Evolutionary conservation across 176 grass and related monocot genomes (phyloP), one percentile per base, ranked within the genome.

Genomic region (Juncus inflexus): DNA sequence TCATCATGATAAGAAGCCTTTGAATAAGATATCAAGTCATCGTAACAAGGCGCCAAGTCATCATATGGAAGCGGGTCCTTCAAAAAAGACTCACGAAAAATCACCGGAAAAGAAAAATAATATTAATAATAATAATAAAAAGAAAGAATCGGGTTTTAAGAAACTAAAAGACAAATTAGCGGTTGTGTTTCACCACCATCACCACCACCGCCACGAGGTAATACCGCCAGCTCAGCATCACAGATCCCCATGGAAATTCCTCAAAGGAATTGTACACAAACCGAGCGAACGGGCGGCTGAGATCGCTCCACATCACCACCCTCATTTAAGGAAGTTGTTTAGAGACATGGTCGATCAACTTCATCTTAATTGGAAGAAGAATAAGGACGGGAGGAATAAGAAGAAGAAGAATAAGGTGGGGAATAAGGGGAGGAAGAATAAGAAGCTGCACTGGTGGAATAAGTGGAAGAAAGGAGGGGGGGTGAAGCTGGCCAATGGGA

Each of bases 401-500:
- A 9, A 47, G 66, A 50, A 70, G 74, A 49, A 51, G 9, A 9
- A 6, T 47, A 47, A 5, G 43, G 43, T 3, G 5, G 60, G 11
- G 0, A 84, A 42, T 55, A 19, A 72, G 51, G 15, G 9, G 36
- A 74, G 45, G 40, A 76, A 50, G 4, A 57, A 9, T 9, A 90
- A 80, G 15, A 87, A 87, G 60, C n/a, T 80, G 56, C 52, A 74
- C 11, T 96, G 84, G 84, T 87, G 79, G 81, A 78, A 85, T 45
- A 75, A 15, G 28, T 66, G 90, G 36, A 63, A 28, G 53, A 49
- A 3, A 63, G 54, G 65, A 7, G 67, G 35, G n/a, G 19, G 9
- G 5, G 3, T 59, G 28, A 54, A 65, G 38, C 2, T 66, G 67
- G 40, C 6, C 43, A 35, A 55, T 37, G 19, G 50, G 41, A 40